These are phyloP conservation scores for Acacia pycnantha DNA, from an alignment of 331 rosid species.

Conservation along the genomic window DNA sequence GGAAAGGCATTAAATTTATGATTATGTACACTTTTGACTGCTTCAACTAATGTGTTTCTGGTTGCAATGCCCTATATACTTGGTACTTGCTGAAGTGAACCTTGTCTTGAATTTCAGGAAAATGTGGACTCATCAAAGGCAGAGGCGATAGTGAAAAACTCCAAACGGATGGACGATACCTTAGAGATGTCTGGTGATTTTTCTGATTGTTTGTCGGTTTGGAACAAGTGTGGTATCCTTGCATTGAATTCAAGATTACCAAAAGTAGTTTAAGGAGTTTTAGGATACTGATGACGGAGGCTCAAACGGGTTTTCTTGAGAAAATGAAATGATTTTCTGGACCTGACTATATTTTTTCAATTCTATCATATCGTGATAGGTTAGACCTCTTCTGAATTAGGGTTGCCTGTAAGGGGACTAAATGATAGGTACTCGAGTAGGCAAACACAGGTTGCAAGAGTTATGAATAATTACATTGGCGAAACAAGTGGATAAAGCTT, in stretches of 20 bases:
- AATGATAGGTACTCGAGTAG: not conserved
- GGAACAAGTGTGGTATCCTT: not conserved
- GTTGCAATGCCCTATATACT: not conserved
- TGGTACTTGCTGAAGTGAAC: not conserved
- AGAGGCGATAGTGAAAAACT: slow-evolving; percentile 75
- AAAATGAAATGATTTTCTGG: not conserved
- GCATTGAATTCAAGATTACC: not conserved
- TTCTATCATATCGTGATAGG: not conserved
- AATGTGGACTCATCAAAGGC: slow-evolving; percentile 68
- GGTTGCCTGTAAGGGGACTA: not conserved
- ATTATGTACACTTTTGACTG: not conserved
- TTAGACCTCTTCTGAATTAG: not conserved
- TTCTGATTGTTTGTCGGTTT: slow-evolving; percentile 9
- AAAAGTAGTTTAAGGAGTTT: slow-evolving; percentile 4
- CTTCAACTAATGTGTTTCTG: not conserved
- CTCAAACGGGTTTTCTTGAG: slow-evolving; percentile 13
- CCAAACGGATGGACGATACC: slow-evolving; percentile 79
- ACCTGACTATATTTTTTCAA: not conserved
- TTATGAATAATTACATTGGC: not conserved
- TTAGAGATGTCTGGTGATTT: slow-evolving; percentile 85
- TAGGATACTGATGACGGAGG: slow-evolving; percentile 9
- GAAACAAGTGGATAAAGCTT: slow-evolving; percentile 5
- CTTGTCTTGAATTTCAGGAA: slow-evolving; percentile 51
- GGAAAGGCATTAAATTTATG: not conserved
- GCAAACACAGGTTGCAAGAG: not conserved